phyloP scores from a whole-genome alignment of 495 filamentous ascomycete genomes.

The Cenococcum geophilum region DNA sequence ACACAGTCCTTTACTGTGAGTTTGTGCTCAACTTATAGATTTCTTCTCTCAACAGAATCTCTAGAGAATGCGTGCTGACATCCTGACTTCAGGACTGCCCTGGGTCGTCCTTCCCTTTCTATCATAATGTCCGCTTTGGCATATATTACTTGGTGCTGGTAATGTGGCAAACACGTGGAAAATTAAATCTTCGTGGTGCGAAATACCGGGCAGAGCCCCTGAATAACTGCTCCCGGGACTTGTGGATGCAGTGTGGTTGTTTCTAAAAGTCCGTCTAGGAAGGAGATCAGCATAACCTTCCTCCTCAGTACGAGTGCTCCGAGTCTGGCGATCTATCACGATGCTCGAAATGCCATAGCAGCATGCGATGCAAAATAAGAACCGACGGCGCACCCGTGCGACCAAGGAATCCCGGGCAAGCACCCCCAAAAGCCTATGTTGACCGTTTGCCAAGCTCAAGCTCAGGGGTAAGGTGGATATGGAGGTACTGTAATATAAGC shows the following conservation, averaged over 20 bases:
- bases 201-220: not conserved
- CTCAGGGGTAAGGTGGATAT: not conserved
- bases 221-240: not conserved
- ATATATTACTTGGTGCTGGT: not conserved
- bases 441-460: not conserved
- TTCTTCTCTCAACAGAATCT: not conserved
- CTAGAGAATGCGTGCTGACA: not conserved
- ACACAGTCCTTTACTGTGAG: not conserved
- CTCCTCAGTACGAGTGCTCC: not conserved
- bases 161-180: not conserved
- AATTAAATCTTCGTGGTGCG: not conserved
- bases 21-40: not conserved
- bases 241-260: not conserved
- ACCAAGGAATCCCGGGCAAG: not conserved
- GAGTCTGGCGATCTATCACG: not conserved
- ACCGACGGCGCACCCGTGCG: not conserved
- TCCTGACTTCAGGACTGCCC: not conserved
- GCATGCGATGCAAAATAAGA: not conserved
- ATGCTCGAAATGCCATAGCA: not conserved
- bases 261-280: not conserved
- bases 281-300: not conserved
- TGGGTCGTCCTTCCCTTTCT: not conserved
- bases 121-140: not conserved
- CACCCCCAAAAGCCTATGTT: not conserved
- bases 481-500: not conserved